Evolutionary conservation across 2,329 filamentous ascomycete genomes (phyloP), one percentile per base, ranked within the genome.

Genomic region (Tolypocladium endophyticum): DNA sequence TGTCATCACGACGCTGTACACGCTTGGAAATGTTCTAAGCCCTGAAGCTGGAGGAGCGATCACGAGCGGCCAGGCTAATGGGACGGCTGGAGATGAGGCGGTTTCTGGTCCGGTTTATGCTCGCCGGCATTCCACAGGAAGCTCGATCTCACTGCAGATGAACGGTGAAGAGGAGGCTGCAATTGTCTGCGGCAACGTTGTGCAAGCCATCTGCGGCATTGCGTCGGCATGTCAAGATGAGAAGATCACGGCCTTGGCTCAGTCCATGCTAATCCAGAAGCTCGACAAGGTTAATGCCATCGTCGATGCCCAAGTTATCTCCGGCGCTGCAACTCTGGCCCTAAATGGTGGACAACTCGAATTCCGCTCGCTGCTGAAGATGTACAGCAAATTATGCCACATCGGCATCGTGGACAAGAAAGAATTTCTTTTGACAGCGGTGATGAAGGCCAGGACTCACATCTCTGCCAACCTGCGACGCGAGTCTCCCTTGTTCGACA

Each of bases 191-290:
- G 85, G 86, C 41, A 95, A 93, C 63, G 88, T 97, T n/a, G 86
- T 97, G n/a, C 87, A 95, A 69, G 91, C 93, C 0, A 93, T 99
- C 62, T 93, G 95, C 60, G 87, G 87, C n/a, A 90, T 99, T 70
- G 91, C 94, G 0, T 84, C 82, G 28, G 87, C 84, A 60, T 92
- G 87, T 70, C 83, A 88, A 55, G 92, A 99, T 68, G 87, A 91
- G 61, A 96, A 97, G 74, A 96, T 99, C 58, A 94, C 89, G 8
- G 92, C 92, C 6, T 79, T 99, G 58, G 93, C 92, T 2, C 89
- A 97, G 67, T 95, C 92, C 0, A 97, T 99, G 87, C 84, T 99
- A 30, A 76, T 96, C n/a, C 94, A 99, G 70, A 97, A 99, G 73
- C 84, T 97, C 60, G 87, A 88, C 62, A 93, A 94, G 73, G 85